These are phyloP conservation scores for Aspergillus wentii DNA, from an alignment of 495 filamentous ascomycete species.

Conservation along the genomic window DNA sequence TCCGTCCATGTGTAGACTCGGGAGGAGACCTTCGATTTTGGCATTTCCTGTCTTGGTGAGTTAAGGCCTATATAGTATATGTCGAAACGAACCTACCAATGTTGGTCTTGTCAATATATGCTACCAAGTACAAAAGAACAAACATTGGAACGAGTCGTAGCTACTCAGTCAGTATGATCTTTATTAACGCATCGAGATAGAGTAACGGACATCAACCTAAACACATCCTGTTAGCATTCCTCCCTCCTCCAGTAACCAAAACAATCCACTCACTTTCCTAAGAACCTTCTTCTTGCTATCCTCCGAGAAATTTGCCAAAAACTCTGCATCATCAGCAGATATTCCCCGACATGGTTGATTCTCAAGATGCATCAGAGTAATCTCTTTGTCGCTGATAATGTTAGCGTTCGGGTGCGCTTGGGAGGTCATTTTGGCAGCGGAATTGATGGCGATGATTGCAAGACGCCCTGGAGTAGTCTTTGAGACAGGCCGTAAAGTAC, in stretches of 20 bases:
- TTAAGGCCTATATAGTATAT: background rate
- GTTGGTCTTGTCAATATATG: conserved; percentile 7
- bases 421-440: too few species aligned
- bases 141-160: conserved; percentile 4
- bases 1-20: conserved; percentile 8
- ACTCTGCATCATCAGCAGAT: conserved; percentile 12
- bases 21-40: conserved; percentile 14
- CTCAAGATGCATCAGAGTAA: conserved; percentile 11
- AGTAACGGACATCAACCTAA: too few species aligned
- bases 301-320: conserved; percentile 6
- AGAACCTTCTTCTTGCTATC: conserved; percentile 8
- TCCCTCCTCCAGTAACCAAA: too few species aligned
- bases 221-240: too few species aligned
- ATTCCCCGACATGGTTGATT: conserved; percentile 3
- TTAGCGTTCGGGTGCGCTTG: too few species aligned
- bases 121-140: conserved; percentile 4
- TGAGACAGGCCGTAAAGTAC: too few species aligned
- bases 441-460: too few species aligned
- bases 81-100: conserved; percentile 1
- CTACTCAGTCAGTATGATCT: too few species aligned
- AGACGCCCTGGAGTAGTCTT: too few species aligned
- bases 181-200: too few species aligned
- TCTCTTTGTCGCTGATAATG: conserved; percentile 7
- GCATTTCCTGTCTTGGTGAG: conserved; percentile 12
- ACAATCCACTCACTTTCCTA: conserved; percentile 9